phyloP scores from a whole-genome alignment of 306 rosid species.

The Dryas octopetala region DNA sequence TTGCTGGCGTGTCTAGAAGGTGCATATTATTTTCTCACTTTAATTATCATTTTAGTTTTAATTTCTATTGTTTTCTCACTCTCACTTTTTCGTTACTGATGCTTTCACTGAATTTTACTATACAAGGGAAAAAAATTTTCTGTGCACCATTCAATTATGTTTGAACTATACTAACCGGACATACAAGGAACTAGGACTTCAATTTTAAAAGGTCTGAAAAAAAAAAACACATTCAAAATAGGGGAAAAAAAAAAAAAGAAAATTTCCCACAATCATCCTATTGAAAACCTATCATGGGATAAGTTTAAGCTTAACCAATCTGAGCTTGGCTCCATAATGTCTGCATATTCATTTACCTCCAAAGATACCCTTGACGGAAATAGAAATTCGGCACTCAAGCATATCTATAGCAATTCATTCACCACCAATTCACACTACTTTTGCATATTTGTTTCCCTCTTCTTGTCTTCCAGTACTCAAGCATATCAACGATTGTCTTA shows the following conservation, averaged over 20 bases:
- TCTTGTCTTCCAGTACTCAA: too few relatives aligned
- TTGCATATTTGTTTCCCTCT: too few relatives aligned
- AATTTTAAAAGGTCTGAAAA: background rate
- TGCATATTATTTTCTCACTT: constrained; percentile 16
- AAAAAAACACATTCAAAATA: too few relatives aligned
- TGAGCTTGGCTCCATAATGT: background rate
- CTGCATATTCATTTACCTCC: too few relatives aligned
- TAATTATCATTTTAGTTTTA: background rate
- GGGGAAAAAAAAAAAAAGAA: background rate
- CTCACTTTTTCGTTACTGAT: background rate
- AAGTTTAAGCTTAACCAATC: background rate
- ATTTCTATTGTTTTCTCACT: background rate
- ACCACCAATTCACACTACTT: too few relatives aligned
- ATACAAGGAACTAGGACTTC: background rate
- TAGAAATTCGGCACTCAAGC: too few relatives aligned
- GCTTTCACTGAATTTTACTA: background rate
- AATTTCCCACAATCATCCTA: background rate
- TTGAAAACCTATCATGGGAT: background rate
- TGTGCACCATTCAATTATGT: too few relatives aligned
- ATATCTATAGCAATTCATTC: too few relatives aligned
- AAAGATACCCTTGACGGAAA: too few relatives aligned
- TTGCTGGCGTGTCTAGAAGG: constrained; percentile 99
- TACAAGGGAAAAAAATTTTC: too few relatives aligned
- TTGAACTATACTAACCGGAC: too few relatives aligned
- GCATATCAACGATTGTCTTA: too few relatives aligned